A percentile compares a stretch with the other conserved stretches of the same genome.
These are phyloP conservation scores for Blastobotrys robertii DNA, from an alignment of 805 yeast species.

Conservation along the genomic window DNA sequence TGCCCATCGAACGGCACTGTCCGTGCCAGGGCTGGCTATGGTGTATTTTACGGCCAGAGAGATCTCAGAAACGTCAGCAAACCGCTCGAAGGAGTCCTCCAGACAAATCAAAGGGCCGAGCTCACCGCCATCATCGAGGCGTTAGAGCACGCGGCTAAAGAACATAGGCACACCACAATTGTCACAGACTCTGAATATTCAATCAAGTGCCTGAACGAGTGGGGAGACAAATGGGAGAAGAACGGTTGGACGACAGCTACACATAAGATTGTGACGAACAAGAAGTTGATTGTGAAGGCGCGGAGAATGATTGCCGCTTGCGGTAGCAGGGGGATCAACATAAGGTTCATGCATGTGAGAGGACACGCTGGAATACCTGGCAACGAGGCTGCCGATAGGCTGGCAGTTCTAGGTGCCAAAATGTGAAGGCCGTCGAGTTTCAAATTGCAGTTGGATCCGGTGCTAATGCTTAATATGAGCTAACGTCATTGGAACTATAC, in stretches of 20 bases:
- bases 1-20: conserved; percentile 47
- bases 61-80: conserved; percentile 48
- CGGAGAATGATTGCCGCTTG: conserved; percentile 30
- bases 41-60: conserved; percentile 55
- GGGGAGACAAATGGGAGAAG: conserved; percentile 47
- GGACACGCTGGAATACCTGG: conserved; percentile 4
- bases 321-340: conserved; percentile 5
- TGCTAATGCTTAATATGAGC: neutral
- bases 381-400: conserved; percentile 6
- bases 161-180: too few species aligned
- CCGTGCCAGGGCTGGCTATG: conserved; percentile 52
- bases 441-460: neutral
- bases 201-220: conserved; percentile 43
- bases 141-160: conserved; percentile 24
- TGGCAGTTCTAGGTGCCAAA: conserved; percentile 2
- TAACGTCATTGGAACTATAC: too few species aligned
- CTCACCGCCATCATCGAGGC: conserved; percentile 52
- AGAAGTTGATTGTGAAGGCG: conserved; percentile 37
- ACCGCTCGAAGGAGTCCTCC: conserved; percentile 37
- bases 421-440: neutral
- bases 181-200: conserved; percentile 65
- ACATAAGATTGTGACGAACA: conserved; percentile 41
- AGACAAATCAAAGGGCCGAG: conserved; percentile 79
- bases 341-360: neutral
- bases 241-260: conserved; percentile 44